Percentiles rank a stretch among this genome's conserved stretches.
phyloP scores from a whole-genome alignment of 2,329 filamentous ascomycete genomes.

The Cladophialophora exuberans region DNA sequence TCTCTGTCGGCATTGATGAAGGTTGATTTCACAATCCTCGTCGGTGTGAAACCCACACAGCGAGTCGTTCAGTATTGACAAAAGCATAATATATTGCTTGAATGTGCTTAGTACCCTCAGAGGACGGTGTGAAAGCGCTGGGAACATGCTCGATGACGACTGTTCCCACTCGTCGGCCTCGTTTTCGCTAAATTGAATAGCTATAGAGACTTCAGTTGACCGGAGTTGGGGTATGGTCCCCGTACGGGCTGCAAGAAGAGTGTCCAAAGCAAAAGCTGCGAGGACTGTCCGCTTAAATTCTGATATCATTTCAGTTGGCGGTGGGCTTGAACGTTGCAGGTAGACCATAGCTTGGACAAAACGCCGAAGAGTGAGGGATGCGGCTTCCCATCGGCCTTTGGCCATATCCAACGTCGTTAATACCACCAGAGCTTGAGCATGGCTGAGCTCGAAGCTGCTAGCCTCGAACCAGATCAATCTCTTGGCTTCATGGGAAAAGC shows the following conservation, averaged over 20 bases:
- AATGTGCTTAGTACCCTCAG: neutral
- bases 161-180: neutral
- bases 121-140: neutral
- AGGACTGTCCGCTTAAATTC: neutral
- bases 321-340: neutral
- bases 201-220: neutral
- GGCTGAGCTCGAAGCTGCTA: neutral
- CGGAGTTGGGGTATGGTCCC: neutral
- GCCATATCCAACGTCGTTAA: neutral
- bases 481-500: no score
- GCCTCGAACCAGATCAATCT: neutral
- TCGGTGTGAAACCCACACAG: neutral
- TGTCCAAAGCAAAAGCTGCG: slow-evolving; percentile 1
- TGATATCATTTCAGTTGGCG: neutral
- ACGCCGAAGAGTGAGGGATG: neutral
- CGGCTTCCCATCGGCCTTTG: neutral
- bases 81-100: neutral
- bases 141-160: neutral
- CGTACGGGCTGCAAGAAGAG: neutral
- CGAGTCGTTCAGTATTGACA: neutral
- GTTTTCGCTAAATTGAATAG: neutral
- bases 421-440: neutral
- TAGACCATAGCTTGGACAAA: neutral
- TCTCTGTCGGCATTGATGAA: neutral
- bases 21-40: neutral